These are phyloP conservation scores for Amanita exitialis DNA, from an alignment of 768 basidiomycete species.

Conservation along the genomic window DNA sequence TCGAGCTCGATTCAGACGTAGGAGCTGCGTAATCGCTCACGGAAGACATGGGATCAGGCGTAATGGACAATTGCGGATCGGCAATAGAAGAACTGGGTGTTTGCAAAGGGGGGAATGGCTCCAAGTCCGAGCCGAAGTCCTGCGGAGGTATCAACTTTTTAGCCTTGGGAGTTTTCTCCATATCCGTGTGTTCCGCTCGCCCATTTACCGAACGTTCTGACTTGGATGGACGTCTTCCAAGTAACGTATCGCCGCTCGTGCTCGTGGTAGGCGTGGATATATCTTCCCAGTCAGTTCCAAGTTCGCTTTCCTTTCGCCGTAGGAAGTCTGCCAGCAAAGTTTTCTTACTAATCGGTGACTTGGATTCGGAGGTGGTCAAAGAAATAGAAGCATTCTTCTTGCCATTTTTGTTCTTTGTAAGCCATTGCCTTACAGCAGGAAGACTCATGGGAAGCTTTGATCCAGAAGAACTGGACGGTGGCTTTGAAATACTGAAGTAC, in stretches of 20 bases:
- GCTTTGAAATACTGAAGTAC: conserved; percentile 3
- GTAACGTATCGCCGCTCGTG: conserved; percentile 25
- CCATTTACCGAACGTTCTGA: conserved; percentile 11
- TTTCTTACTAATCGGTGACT: conserved; percentile 40
- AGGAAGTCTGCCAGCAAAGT: conserved; percentile 62
- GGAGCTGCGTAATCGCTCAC: conserved; percentile 63
- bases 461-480: conserved; percentile 12
- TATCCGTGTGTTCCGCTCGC: conserved; percentile 20
- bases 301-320: conserved; percentile 45
- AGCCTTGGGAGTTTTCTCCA: conserved; percentile 31
- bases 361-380: conserved; percentile 18
- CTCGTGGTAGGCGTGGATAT: conserved; percentile 44
- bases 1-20: conserved; percentile 65
- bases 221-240: conserved; percentile 11
- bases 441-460: conserved; percentile 60
- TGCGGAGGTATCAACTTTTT: conserved; percentile 24
- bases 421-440: conserved; percentile 75
- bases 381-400: conserved; percentile 44
- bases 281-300: conserved; percentile 60
- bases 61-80: conserved; percentile 52
- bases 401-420: conserved; percentile 41
- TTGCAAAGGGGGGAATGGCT: neutral
- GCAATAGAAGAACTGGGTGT: conserved; percentile 11
- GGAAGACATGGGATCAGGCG: conserved; percentile 73
- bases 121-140: conserved; percentile 6